A percentile compares a stretch with the other conserved stretches of the same genome.
Conservation (phyloP, 495 filamentous ascomycete genomes). For the Aspergillus campestris region DNA sequence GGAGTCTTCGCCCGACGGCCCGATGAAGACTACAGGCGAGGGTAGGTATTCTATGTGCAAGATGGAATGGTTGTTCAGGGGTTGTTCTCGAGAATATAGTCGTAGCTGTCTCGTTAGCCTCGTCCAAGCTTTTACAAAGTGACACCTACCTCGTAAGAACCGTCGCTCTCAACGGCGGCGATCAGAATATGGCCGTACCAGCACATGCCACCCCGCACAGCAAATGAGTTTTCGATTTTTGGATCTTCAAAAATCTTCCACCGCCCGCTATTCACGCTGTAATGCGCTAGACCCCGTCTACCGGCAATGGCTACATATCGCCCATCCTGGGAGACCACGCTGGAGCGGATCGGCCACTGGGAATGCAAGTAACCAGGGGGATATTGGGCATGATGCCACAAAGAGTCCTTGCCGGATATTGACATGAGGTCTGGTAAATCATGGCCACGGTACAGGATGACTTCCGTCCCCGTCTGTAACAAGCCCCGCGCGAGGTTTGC, state of each 20-base stretch:
- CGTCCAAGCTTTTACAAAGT: background rate
- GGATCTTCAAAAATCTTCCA: constrained; percentile 92
- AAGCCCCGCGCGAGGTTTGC: constrained; percentile 83
- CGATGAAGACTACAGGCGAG: constrained; percentile 76
- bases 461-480: constrained; percentile 73
- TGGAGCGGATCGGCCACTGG: constrained; percentile 86
- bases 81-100: constrained; percentile 79
- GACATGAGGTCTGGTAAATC: constrained; percentile 82
- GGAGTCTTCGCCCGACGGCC: constrained; percentile 85
- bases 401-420: constrained; percentile 81
- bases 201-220: constrained; percentile 92
- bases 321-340: constrained; percentile 81
- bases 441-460: constrained; percentile 90
- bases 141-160: constrained; percentile 60
- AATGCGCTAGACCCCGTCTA: constrained; percentile 86
- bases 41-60: constrained; percentile 70
- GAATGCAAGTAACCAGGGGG: constrained; percentile 75
- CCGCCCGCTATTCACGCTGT: constrained; percentile 85
- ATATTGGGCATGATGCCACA: constrained; percentile 89
- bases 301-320: constrained; percentile 93
- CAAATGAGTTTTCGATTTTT: constrained; percentile 76
- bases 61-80: constrained; percentile 62
- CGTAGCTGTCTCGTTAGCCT: constrained; percentile 50
- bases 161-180: constrained; percentile 80
- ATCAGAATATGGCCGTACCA: constrained; percentile 97